phyloP scores from a whole-genome alignment of 2,329 filamentous ascomycete genomes.

The Chaetothyriales sp. region DNA sequence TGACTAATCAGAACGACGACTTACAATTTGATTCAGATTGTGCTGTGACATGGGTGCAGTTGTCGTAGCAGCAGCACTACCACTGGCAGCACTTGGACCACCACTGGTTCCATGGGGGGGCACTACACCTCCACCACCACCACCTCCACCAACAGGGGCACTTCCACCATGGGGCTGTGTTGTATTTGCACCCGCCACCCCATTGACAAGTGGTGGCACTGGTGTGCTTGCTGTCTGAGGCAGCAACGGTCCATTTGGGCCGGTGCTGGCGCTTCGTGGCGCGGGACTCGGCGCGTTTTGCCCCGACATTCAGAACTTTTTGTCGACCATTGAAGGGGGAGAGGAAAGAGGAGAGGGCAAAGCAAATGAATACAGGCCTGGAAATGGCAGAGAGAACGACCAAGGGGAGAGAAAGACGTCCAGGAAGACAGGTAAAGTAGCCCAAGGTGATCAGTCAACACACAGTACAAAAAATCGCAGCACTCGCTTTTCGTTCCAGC shows the following conservation, averaged over 20 bases:
- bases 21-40: slow-evolving; percentile 90
- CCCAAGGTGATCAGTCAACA: no score
- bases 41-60: slow-evolving; percentile 52
- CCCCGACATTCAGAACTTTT: slow-evolving; percentile 26
- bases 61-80: slow-evolving; percentile 1
- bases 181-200: slow-evolving; percentile 12
- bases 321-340: slow-evolving; percentile 6
- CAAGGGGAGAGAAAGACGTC: no score
- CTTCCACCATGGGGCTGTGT: neutral
- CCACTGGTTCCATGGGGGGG: slow-evolving; percentile 13
- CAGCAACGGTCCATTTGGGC: slow-evolving; percentile 31
- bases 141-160: neutral
- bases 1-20: no score
- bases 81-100: slow-evolving; percentile 21
- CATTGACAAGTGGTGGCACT: slow-evolving; percentile 12
- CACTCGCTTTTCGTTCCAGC: no score
- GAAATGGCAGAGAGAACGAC: no score
- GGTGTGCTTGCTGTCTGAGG: slow-evolving; percentile 20
- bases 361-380: neutral
- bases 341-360: neutral
- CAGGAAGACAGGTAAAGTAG: no score
- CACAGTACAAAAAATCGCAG: no score
- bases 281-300: slow-evolving; percentile 34
- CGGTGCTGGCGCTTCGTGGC: slow-evolving; percentile 34
- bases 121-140: slow-evolving; percentile 24